Evolutionary conservation across 1,284 basidiomycete genomes (phyloP).

Genomic region (Rhodotorula sp.): DNA sequence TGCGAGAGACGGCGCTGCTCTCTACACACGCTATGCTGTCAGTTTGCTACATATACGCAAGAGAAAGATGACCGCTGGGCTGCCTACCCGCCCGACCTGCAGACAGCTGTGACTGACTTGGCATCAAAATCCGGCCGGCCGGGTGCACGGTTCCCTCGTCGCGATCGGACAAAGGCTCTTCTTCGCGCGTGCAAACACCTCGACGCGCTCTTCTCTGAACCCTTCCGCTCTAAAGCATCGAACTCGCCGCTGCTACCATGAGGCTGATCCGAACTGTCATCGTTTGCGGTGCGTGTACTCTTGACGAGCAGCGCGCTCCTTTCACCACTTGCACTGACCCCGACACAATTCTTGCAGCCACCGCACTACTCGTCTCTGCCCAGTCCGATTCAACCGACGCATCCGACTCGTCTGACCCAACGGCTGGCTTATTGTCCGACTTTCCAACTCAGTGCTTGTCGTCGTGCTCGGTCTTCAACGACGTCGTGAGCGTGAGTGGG

Average conservation of each 20-base stretch:
- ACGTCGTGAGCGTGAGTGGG: background rate
- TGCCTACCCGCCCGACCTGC: too few relatives aligned
- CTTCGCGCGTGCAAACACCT: background rate
- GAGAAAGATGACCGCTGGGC: background rate
- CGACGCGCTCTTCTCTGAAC: background rate
- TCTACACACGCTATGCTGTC: background rate
- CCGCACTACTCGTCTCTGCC: background rate
- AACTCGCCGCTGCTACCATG: background rate
- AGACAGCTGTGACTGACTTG: too few relatives aligned
- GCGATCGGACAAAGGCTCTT: background rate
- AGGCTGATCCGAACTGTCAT: background rate
- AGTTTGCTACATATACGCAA: too few relatives aligned
- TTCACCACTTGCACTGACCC: background rate
- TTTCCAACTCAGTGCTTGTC: conserved; percentile 6
- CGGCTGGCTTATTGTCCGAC: background rate
- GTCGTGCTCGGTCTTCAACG: conserved; percentile 7
- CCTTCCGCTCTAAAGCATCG: background rate
- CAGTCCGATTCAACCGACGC: background rate
- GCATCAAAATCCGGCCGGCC: too few relatives aligned
- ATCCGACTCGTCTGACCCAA: background rate
- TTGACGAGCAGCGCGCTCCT: background rate
- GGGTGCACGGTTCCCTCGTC: background rate
- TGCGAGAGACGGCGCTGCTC: background rate
- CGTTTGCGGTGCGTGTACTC: background rate
- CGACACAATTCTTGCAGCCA: background rate